Evolutionary conservation across 1,284 basidiomycete genomes (phyloP), one percentile per base, ranked within the genome.

Genomic region (Amylostereum areolatum): DNA sequence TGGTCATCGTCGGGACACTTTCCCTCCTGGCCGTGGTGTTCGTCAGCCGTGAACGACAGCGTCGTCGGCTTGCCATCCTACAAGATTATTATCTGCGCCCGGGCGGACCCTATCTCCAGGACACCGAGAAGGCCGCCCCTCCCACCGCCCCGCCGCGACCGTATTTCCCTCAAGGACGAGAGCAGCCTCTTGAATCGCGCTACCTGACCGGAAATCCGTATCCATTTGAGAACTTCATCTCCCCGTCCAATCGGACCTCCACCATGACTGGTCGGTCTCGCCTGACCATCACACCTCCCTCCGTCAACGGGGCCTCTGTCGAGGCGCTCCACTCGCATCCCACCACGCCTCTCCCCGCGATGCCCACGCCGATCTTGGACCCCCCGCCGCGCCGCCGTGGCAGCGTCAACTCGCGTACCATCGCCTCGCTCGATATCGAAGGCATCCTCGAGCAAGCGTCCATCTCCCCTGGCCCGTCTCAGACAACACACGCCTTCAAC

Each of bases 381-480:
- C 18, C 30, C 10, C 7, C 25, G 28, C 28, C 41, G 25, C 11
- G 28, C 8, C 41, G 41, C 8, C 41, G 12, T 7, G 25, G 25
- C 12, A 48, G 47, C 32, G 34, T 43, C n/a, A 53, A 47, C 44
- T 24, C 39, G 3, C 54, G 50, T 30, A 56, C 62, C 2, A 53
- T 68, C 9, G 62, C 62, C 11, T 70, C 72, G 3, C 61, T 72
- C 12, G 76, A 80, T 54, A 77, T 80, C 49, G 77, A 76, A 57
- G 68, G 72, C 28, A 77, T 80, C 59, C 66, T 80, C 39, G 75
- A 80, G 55, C 69, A 73, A 62, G 75, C 75, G 3, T 67, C 68
- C 11, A 57, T 71, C 25, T 70, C 69, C 50, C 49, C 55, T 24
- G 51, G 49, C 39, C 40, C 44, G 9, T 50, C 51, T 31, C 50